A percentile compares a stretch with the other conserved stretches of the same genome.
phyloP scores from a whole-genome alignment of 257 asterid genomes.

The Verbena officinalis region DNA sequence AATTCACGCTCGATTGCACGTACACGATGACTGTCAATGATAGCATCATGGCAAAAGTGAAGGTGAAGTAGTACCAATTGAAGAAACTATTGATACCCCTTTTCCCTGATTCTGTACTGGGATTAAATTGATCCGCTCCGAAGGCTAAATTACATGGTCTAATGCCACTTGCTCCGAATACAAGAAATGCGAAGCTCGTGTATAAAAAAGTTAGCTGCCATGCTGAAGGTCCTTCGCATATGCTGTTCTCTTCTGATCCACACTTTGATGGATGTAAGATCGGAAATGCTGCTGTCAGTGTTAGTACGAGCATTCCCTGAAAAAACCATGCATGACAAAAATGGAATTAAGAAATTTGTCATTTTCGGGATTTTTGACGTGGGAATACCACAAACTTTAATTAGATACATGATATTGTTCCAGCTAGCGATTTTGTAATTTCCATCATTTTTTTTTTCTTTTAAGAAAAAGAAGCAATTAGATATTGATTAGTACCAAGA shows the following conservation, averaged over 20 bases:
- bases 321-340: too few species aligned
- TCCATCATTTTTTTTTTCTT: too few species aligned
- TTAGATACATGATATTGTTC: too few species aligned
- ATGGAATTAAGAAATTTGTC: too few species aligned
- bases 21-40: conserved; percentile 47
- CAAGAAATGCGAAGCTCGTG: conserved; percentile 32
- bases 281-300: conserved; percentile 48
- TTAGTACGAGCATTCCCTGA: conserved; percentile 56
- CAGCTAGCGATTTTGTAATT: too few species aligned
- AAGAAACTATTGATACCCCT: conserved; percentile 53
- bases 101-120: conserved; percentile 46
- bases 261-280: conserved; percentile 40
- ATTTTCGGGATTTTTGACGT: too few species aligned
- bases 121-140: conserved; percentile 60
- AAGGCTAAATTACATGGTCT: conserved; percentile 60
- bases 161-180: conserved; percentile 55
- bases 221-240: conserved; percentile 34
- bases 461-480: too few species aligned
- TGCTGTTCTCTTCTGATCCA: conserved; percentile 8
- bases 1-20: conserved; percentile 45
- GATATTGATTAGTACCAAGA: conserved; percentile 46
- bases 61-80: conserved; percentile 60
- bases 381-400: too few species aligned
- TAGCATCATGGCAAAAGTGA: conserved; percentile 58
- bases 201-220: conserved; percentile 39